Evolutionary conservation across 805 yeast species (phyloP), one percentile per base, ranked within the genome.

Genomic region (Starmerella bacillaris): DNA sequence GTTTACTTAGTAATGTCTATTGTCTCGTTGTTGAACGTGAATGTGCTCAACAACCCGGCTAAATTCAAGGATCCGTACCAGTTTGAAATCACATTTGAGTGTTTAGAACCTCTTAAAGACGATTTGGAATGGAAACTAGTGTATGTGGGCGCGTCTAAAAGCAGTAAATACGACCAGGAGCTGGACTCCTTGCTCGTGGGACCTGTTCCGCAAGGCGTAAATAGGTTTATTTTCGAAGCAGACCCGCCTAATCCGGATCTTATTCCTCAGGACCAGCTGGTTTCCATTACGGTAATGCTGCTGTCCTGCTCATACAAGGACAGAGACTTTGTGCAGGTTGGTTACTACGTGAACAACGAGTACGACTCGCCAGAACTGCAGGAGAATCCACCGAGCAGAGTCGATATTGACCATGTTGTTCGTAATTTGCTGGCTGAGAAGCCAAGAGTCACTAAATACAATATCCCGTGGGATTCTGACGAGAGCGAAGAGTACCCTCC

Each of bases 71-170:
- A 80, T 50, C 79, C 95, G 2, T 89, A 89, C 48, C 92, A 89
- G 54, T 84, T 89, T 53, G 96, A 89, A 56, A 89, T 89, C 57
- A 89, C 98, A 0, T 89, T 89, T 51, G 98, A 89, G 57, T 89
- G 98, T 56, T 61, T 86, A 31, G 98, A 89, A 56, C 83, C 94
- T 1, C 62, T 89, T 45, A 79, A 72, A 49, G 83, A 78, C 50
- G 98, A 89, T 55, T 64, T 89, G 38, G 98, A 89, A 56, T 89
- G 98, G 98, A 89, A 89, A 55, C 63, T 89, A 38, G 86, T 94
- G 1, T 89, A 89, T 48, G 98, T 89, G 27, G 98, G 99, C 2
- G 79, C 94, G 4, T 84, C 95, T 1, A 68, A 92, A 32, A 82
- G 95, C 26, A 56, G 82, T 34, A 95, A 89, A 44, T 95, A 89